Conservation (phyloP, 179 eudicot species). For the Spinacia oleracea region DNA sequence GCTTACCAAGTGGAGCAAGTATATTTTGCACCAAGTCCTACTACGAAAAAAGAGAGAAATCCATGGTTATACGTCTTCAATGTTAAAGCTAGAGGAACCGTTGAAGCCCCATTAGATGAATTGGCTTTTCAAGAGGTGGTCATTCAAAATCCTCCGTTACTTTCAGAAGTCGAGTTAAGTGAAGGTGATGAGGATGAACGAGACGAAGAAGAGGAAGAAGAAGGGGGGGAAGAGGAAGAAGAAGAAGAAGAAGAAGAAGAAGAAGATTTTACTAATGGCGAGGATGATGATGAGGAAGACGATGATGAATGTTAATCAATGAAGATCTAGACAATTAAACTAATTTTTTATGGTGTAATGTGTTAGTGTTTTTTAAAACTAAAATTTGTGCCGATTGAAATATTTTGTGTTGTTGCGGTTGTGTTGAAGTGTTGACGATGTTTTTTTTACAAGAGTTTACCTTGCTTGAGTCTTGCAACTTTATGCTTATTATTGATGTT, state of each 20-base stretch:
- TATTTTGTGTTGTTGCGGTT: too few relatives aligned
- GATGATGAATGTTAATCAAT: too few relatives aligned
- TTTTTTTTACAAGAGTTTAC: too few relatives aligned
- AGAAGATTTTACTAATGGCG: neutral
- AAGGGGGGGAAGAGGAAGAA: neutral
- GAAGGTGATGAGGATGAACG: neutral
- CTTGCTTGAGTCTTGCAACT: too few relatives aligned
- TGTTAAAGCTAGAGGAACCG: neutral
- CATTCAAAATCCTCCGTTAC: neutral
- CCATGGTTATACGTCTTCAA: neutral
- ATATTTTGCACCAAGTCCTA: neutral
- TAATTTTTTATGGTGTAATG: too few relatives aligned
- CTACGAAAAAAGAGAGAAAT: too few relatives aligned
- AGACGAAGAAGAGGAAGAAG: neutral
- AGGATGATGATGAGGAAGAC: neutral
- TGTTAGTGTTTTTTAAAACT: too few relatives aligned
- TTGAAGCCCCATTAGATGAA: neutral
- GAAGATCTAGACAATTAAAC: too few relatives aligned
- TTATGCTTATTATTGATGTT: too few relatives aligned
- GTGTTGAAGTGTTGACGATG: too few relatives aligned
- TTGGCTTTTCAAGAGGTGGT: neutral
- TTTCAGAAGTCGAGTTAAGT: neutral
- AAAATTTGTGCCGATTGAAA: too few relatives aligned
- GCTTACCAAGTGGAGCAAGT: slow-evolving; percentile 13
- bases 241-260: neutral